Evolutionary conservation across 305 asterid genomes (phyloP).

Genomic region (Solanum hybrid): DNA sequence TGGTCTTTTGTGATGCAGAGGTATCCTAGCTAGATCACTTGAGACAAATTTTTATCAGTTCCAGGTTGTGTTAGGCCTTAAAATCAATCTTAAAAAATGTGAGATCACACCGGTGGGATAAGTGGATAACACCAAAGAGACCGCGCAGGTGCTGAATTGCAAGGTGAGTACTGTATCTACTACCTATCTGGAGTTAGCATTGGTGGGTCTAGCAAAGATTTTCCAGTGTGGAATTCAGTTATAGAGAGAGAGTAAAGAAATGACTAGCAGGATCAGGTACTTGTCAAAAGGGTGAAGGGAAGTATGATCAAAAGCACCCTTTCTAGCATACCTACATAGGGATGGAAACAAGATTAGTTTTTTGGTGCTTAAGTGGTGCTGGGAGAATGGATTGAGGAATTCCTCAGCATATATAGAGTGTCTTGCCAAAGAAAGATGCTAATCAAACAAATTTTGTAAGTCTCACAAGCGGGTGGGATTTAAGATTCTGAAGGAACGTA

Average conservation of each 20-base stretch:
- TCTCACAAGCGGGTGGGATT: not conserved
- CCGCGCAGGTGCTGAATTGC: not conserved
- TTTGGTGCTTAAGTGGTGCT: not conserved
- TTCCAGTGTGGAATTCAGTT: not conserved
- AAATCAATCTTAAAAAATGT: not conserved
- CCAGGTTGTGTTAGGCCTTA: not conserved
- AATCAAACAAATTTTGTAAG: not conserved
- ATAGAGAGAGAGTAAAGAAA: not conserved
- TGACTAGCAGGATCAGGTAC: not conserved
- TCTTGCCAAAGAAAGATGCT: not conserved
- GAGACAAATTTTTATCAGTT: not conserved
- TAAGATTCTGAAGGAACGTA: not conserved
- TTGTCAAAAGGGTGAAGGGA: not conserved
- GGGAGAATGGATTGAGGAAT: not conserved
- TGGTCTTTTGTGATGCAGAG: not conserved
- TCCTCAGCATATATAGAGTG: not conserved
- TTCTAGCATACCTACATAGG: not conserved
- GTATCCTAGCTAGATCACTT: not conserved
- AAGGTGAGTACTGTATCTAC: not conserved
- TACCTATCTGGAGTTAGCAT: not conserved
- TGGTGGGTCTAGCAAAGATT: not conserved
- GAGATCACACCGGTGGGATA: not conserved
- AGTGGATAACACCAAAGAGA: not conserved
- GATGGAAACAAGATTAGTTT: not conserved
- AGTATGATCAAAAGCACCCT: not conserved